These are phyloP conservation scores for Rutstroemia sydowiana DNA, from an alignment of 2,329 filamentous ascomycete species.

Conservation along the genomic window DNA sequence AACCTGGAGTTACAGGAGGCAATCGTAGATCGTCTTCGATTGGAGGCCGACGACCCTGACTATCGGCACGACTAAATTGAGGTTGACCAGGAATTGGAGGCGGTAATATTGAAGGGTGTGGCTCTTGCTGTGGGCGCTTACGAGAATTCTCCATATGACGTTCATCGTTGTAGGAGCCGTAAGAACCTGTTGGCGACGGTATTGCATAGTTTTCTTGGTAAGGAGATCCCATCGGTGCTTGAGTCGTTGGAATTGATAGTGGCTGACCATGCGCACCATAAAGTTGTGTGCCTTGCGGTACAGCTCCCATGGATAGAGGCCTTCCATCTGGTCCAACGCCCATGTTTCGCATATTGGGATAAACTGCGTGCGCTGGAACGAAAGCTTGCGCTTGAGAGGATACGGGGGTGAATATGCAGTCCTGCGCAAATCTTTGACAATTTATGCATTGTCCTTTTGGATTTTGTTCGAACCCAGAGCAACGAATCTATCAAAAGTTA, in stretches of 20 bases:
- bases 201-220: slow-evolving; percentile 29
- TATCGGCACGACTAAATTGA: slow-evolving; percentile 23
- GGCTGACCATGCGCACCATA: slow-evolving; percentile 36
- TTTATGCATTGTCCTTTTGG: slow-evolving; percentile 67
- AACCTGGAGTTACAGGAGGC: slow-evolving; percentile 28
- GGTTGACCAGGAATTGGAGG: slow-evolving; percentile 31
- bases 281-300: slow-evolving; percentile 27
- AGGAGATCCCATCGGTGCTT: slow-evolving; percentile 17
- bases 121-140: slow-evolving; percentile 29
- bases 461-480: slow-evolving; percentile 66
- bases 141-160: slow-evolving; percentile 21
- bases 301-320: slow-evolving; percentile 22
- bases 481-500: slow-evolving; percentile 53
- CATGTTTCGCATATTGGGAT: slow-evolving; percentile 43
- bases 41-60: slow-evolving; percentile 16
- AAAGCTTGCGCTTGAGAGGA: slow-evolving; percentile 69
- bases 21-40: slow-evolving; percentile 29
- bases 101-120: slow-evolving; percentile 31
- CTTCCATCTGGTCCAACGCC: slow-evolving; percentile 30
- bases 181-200: slow-evolving; percentile 29
- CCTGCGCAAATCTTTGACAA: slow-evolving; percentile 66
- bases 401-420: slow-evolving; percentile 71
- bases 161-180: slow-evolving; percentile 22
- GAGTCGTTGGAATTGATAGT: slow-evolving; percentile 23
- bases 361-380: slow-evolving; percentile 64